A percentile compares a stretch with the other conserved stretches of the same genome.
Evolutionary conservation across 495 filamentous ascomycete species (phyloP).

Genomic region (Aspergillus diversus): DNA sequence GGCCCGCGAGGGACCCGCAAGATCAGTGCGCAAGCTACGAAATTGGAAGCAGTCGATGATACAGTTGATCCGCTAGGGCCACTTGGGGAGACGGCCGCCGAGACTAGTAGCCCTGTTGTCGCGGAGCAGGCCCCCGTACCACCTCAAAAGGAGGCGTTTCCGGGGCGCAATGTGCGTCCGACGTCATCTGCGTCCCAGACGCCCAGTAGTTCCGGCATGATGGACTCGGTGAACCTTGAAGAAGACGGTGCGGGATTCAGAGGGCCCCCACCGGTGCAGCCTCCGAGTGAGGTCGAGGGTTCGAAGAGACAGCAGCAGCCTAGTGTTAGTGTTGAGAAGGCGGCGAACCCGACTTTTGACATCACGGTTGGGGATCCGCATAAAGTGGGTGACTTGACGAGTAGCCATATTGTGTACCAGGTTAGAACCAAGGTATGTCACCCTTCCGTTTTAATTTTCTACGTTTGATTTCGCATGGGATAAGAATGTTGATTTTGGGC

Average conservation of each 20-base stretch:
- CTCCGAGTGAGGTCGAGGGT: constrained; percentile 50
- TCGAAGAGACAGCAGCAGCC: constrained; percentile 68
- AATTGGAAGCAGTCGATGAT: constrained; percentile 86
- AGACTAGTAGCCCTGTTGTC: constrained; percentile 37
- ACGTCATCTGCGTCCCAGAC: constrained; percentile 51
- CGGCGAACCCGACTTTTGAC: constrained; percentile 86
- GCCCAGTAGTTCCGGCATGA: constrained; percentile 51
- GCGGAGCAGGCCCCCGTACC: constrained; percentile 79
- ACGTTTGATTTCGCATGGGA: neutral
- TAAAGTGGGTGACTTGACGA: constrained; percentile 95
- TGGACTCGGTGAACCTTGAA: constrained; percentile 65
- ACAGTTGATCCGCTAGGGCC: constrained; percentile 92
- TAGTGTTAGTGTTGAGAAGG: constrained; percentile 85
- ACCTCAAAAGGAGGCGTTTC: constrained; percentile 80
- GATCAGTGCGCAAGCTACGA: constrained; percentile 78
- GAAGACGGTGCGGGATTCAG: constrained; percentile 67
- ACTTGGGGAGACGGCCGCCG: constrained; percentile 62
- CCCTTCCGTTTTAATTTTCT: neutral
- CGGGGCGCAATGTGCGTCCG: constrained; percentile 60
- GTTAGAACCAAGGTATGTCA: constrained; percentile 84
- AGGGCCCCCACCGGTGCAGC: constrained; percentile 75
- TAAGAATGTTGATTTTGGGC: constrained; percentile 25
- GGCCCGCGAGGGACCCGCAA: constrained; percentile 67
- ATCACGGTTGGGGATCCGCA: constrained; percentile 95
- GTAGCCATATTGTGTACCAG: constrained; percentile 95